phyloP scores from a whole-genome alignment of 148 eudicot species.

The Polygonum maritimum region DNA sequence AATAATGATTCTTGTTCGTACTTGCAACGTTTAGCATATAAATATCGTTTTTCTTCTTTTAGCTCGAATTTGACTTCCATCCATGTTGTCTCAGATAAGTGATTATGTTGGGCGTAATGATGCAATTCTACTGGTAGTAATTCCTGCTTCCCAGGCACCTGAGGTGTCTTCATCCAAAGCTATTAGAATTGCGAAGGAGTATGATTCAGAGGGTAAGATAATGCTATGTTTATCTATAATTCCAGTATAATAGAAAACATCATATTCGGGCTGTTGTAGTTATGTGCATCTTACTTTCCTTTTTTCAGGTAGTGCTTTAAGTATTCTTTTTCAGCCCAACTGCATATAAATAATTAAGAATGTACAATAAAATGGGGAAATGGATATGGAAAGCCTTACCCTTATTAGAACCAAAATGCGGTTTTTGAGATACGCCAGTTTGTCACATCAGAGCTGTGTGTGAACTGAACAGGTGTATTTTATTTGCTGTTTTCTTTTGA shows the following conservation, averaged over 20 bases:
- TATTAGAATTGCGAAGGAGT: slow-evolving; percentile 85
- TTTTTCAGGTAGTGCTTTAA: neutral
- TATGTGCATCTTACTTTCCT: neutral
- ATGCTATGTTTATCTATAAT: slow-evolving; percentile 6
- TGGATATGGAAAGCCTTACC: neutral
- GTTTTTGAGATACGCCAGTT: neutral
- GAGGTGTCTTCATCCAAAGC: slow-evolving; percentile 79
- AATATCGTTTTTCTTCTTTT: slow-evolving; percentile 4
- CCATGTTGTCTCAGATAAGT: slow-evolving; percentile 39
- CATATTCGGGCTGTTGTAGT: neutral
- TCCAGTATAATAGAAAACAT: neutral
- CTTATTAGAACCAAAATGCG: neutral
- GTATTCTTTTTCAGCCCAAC: neutral
- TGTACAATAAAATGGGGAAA: neutral
- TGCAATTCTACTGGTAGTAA: slow-evolving; percentile 80
- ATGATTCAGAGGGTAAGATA: slow-evolving; percentile 73
- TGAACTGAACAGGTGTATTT: neutral
- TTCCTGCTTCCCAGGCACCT: slow-evolving; percentile 87
- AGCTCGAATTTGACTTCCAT: slow-evolving; percentile 19
- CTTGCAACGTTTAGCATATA: neutral
- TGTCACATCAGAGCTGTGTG: neutral
- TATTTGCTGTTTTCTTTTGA: neutral
- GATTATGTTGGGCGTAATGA: slow-evolving; percentile 82
- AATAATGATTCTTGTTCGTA: neutral
- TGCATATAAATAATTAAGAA: neutral